phyloP scores from a whole-genome alignment of 345 rosid species.

The Heritiera littoralis region DNA sequence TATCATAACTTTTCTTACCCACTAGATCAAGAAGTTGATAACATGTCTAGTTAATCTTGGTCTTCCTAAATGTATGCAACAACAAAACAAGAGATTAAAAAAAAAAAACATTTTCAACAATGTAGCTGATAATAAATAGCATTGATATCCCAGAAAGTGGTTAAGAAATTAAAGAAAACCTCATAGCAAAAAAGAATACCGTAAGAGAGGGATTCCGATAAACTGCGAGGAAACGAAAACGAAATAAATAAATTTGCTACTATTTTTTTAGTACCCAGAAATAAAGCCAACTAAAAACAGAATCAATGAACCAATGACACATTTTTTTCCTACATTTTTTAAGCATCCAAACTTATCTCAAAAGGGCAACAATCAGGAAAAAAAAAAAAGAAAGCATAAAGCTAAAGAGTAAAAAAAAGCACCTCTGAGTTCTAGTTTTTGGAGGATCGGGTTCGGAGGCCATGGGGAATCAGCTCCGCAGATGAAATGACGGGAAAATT shows the following conservation, averaged over 20 bases:
- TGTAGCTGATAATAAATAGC: not conserved
- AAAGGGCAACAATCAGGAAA: not conserved
- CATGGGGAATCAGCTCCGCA: constrained; percentile 4
- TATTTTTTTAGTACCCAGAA: not conserved
- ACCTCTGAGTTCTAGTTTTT: constrained; percentile 13
- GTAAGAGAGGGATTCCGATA: not conserved
- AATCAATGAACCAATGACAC: not conserved
- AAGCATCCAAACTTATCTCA: constrained; percentile 7
- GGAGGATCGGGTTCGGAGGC: constrained; percentile 9
- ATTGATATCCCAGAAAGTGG: not conserved
- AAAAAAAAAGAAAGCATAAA: no score
- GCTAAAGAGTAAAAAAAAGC: not conserved
- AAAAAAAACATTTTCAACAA: not conserved
- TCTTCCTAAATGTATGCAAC: not conserved
- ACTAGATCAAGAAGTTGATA: no score
- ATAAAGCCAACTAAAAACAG: not conserved
- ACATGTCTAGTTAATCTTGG: not conserved
- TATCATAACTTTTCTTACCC: no score
- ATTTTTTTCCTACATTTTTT: not conserved
- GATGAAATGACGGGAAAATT: not conserved
- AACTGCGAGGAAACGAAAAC: not conserved
- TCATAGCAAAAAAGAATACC: not conserved
- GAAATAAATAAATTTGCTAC: not conserved
- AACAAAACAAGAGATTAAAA: not conserved
- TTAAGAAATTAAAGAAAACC: not conserved